These are phyloP conservation scores for Hevea brasiliensis DNA, from an alignment of 345 rosid species.

Conservation along the genomic window DNA sequence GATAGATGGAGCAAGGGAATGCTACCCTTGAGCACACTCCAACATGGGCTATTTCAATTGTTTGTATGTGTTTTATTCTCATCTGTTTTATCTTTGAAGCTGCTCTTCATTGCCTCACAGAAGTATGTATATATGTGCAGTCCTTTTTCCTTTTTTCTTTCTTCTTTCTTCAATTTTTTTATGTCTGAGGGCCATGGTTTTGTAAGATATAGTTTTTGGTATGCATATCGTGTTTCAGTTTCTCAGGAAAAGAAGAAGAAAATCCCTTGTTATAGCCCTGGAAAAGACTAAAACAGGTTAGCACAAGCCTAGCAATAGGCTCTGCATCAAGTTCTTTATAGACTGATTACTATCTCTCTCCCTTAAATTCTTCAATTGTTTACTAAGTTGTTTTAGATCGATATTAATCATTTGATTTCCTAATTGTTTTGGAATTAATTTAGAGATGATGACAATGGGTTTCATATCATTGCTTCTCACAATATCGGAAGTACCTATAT, in stretches of 20 bases:
- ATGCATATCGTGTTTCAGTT: background rate
- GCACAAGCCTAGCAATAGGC: background rate
- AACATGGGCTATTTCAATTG: conserved; percentile 31
- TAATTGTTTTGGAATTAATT: background rate
- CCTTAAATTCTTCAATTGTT: background rate
- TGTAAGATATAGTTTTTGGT: no score
- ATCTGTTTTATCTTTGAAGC: conserved; percentile 20
- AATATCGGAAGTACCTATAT: conserved; percentile 27
- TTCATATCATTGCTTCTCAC: conserved; percentile 34
- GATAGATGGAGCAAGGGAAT: background rate
- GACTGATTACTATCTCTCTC: no score
- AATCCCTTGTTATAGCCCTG: conserved; percentile 27
- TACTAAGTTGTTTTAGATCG: background rate
- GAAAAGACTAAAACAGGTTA: conserved; percentile 29
- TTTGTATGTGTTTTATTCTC: conserved; percentile 27
- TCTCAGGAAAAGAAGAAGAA: conserved; percentile 25
- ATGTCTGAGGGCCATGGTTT: background rate
- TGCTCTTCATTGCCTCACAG: conserved; percentile 19
- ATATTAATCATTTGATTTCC: background rate
- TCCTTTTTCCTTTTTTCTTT: background rate
- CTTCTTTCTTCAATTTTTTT: background rate
- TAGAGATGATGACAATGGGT: conserved; percentile 38
- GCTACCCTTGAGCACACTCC: conserved; percentile 30
- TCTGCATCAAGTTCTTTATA: no score
- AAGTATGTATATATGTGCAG: conserved; percentile 7